Base-by-base conservation (phyloP, 257 asterid species). In the Gentiana straminea region DNA sequence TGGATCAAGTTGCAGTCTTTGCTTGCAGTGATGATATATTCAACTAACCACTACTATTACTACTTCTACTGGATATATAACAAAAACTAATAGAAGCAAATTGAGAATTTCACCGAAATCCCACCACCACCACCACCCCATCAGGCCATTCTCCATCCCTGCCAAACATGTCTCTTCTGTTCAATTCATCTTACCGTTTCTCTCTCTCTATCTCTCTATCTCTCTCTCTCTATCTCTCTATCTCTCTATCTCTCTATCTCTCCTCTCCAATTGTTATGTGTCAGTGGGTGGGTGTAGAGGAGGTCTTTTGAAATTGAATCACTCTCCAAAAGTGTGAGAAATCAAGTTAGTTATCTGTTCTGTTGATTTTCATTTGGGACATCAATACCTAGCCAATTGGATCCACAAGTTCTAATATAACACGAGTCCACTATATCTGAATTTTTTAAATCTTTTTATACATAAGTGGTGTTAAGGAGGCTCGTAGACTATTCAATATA, bases 11-110 rank as follows among this genome's bases (percentile, higher is more conserved):
- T 5, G 46, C 7, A 55, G 36, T 15, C 41, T 54, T 3, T 33
- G 35, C 8, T 41, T 7, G 46, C 7, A 5, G 7, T 41, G 46
- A 41, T 41, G 46, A 41, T 41, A 41, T 41, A 41, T 41, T 4
- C 46, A 5, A 41, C 46, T 61, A 55, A 24, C 66, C 45, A 12
- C 41, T 35, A 7, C 24, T 24, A 24, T 24, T 24, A 24, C 24
- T 24, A 24, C 24, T 24, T 24, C 24, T 24, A 24, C 24, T 24
- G 24, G 24, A 24, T 24, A 24, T 24, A 24, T 24, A 24, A 24
- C 24, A 24, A 24, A 24, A 72, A 73, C 79, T 81, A 57, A 86
- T 93, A 84, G 94, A 84, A 91, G 96, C 85, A 81, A 75, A 39
- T 41, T 60, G 71, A 55, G 79, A 63, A 76, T 72, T 86, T 75